Percentiles rank a stretch among this genome's conserved stretches.
phyloP scores from a whole-genome alignment of 495 filamentous ascomycete genomes.

The Xylaria scruposa region DNA sequence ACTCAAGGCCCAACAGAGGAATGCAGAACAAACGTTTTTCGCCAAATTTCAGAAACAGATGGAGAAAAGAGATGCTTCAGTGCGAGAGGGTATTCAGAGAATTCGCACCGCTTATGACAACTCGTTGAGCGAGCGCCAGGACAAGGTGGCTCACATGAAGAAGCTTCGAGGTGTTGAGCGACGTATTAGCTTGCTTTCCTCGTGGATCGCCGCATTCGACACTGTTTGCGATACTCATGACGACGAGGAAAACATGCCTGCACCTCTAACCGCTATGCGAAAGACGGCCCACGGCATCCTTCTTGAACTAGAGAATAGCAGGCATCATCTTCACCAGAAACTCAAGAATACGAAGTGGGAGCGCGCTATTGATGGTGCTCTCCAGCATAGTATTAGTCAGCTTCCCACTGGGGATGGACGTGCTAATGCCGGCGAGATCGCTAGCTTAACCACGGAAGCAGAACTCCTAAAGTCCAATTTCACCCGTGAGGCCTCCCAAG shows the following conservation, averaged over 20 bases:
- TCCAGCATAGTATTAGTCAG: constrained; percentile 83
- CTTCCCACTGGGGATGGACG: constrained; percentile 74
- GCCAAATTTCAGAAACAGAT: constrained; percentile 87
- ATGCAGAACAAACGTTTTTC: constrained; percentile 85
- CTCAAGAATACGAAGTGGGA: constrained; percentile 85
- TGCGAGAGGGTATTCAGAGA: constrained; percentile 81
- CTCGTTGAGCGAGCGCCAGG: constrained; percentile 76
- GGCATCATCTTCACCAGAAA: constrained; percentile 87
- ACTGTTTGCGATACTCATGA: constrained; percentile 74
- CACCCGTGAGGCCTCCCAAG: constrained; percentile 78
- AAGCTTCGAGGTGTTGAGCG: constrained; percentile 83
- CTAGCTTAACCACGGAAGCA: constrained; percentile 77
- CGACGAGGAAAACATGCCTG: constrained; percentile 67
- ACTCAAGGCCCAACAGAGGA: constrained; percentile 88
- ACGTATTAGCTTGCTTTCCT: constrained; percentile 79
- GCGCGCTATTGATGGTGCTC: constrained; percentile 79
- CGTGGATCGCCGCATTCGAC: constrained; percentile 95
- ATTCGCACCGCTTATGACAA: constrained; percentile 87
- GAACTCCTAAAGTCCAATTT: constrained; percentile 82
- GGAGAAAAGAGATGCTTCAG: constrained; percentile 78
- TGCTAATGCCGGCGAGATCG: constrained; percentile 71
- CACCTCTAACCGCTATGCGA: constrained; percentile 74
- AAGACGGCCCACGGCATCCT: constrained; percentile 88
- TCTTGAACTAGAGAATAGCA: constrained; percentile 83
- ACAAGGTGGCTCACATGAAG: constrained; percentile 80